These are phyloP conservation scores for Leishmania gerbilli DNA, from an alignment of 208 protist genomes.

Conservation along the genomic window DNA sequence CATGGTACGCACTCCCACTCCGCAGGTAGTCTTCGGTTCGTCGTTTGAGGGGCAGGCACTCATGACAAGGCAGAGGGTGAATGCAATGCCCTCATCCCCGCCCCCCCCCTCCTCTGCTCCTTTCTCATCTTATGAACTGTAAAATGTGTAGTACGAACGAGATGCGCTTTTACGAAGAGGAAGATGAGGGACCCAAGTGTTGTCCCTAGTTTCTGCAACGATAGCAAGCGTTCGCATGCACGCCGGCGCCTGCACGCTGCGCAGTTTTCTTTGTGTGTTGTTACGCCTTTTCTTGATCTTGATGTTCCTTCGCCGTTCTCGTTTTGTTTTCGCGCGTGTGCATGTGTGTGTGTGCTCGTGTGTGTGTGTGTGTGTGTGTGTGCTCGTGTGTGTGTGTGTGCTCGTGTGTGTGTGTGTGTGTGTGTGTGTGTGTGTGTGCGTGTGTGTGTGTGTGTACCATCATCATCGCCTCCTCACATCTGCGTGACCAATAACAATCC, in stretches of 20 bases:
- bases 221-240: not conserved
- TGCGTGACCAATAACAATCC: no score
- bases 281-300: not conserved
- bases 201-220: not conserved
- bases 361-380: no score
- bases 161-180: not conserved
- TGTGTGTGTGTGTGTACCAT: no score
- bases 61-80: not conserved
- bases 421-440: not conserved
- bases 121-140: not conserved
- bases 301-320: not conserved
- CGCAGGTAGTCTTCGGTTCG: not conserved
- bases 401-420: not conserved
- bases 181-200: not conserved
- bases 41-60: not conserved
- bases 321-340: constrained; percentile 1
- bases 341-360: not conserved
- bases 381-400: no score
- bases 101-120: not conserved
- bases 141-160: not conserved
- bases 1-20: not conserved
- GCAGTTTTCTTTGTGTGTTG: not conserved
- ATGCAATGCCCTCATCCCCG: not conserved
- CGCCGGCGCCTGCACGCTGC: not conserved
- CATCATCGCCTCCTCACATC: no score